phyloP scores from a whole-genome alignment of 164 flowering plant species.

The Aristolochia fimbriata region DNA sequence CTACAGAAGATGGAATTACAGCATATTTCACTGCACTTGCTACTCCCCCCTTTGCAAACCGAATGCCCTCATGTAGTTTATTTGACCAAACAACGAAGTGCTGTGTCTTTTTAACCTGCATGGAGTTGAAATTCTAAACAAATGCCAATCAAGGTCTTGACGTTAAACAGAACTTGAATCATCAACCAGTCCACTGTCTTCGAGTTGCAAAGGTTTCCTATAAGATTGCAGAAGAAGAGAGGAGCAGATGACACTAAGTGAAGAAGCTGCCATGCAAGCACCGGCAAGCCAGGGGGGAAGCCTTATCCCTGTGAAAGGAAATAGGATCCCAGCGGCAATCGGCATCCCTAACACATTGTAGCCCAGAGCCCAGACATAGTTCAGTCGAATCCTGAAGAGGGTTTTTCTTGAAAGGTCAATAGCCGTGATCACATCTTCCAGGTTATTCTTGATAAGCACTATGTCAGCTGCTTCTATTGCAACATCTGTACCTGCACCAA shows the following conservation, averaged over 20 bases:
- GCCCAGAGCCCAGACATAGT: conserved; percentile 96
- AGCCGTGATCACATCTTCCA: conserved; percentile 89
- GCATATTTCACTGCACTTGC: too few relatives aligned
- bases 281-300: conserved; percentile 97
- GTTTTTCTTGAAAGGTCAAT: conserved; percentile 85
- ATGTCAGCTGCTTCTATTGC: conserved; percentile 96
- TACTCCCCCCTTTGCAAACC: too few relatives aligned
- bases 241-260: conserved; percentile 85
- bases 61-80: too few relatives aligned
- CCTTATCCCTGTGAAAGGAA: conserved; percentile 73
- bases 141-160: too few relatives aligned
- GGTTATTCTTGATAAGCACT: conserved; percentile 75
- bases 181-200: conserved; percentile 15
- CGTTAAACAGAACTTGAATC: conserved; percentile 15
- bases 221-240: conserved; percentile 79
- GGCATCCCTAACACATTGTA: conserved; percentile 86
- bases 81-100: too few relatives aligned
- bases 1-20: too few relatives aligned
- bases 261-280: conserved; percentile 97
- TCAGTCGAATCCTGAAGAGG: conserved; percentile 59
- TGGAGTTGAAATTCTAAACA: too few relatives aligned
- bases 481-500: conserved; percentile 91
- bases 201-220: conserved; percentile 58
- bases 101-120: too few relatives aligned
- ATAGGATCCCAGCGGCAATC: conserved; percentile 73